These are phyloP conservation scores for Persicaria tinctoria DNA, from an alignment of 148 eudicot genomes.

Conservation along the genomic window DNA sequence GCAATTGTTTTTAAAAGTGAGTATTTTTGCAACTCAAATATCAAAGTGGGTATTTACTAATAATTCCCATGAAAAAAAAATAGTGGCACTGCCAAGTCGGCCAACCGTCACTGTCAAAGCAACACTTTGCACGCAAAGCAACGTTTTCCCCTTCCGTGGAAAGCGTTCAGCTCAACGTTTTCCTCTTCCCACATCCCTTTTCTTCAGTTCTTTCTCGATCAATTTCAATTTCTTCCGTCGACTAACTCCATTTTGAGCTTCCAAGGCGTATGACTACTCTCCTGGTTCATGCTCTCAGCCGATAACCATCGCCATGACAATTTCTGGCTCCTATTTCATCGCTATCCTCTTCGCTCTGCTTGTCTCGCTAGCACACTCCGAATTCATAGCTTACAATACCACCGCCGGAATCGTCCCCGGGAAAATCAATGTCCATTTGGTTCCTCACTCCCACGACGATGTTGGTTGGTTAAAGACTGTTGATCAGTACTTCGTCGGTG, in stretches of 20 bases:
- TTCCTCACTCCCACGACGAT: constrained; percentile 77
- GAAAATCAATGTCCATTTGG: constrained; percentile 68
- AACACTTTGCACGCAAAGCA: background rate
- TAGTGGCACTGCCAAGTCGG: background rate
- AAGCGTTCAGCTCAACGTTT: background rate
- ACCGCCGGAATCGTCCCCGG: constrained; percentile 29
- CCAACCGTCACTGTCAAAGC: background rate
- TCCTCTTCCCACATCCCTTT: background rate
- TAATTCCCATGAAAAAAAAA: no score
- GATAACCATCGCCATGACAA: background rate
- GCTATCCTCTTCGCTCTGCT: background rate
- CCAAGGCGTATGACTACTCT: background rate
- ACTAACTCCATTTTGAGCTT: background rate
- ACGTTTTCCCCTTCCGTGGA: background rate
- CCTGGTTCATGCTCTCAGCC: background rate
- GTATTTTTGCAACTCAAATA: no score
- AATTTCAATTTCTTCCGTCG: background rate
- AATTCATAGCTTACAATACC: constrained; percentile 53
- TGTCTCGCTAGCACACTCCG: constrained; percentile 18
- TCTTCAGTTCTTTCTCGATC: background rate
- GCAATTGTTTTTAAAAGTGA: no score
- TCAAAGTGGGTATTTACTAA: no score
- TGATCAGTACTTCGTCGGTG: constrained; percentile 66
- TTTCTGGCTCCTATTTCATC: constrained; percentile 5
- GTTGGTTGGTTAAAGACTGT: constrained; percentile 83